Percentiles rank a stretch among this genome's conserved stretches.
phyloP scores from a whole-genome alignment of 129 eudicot species.

The Saposhnikovia divaricata region DNA sequence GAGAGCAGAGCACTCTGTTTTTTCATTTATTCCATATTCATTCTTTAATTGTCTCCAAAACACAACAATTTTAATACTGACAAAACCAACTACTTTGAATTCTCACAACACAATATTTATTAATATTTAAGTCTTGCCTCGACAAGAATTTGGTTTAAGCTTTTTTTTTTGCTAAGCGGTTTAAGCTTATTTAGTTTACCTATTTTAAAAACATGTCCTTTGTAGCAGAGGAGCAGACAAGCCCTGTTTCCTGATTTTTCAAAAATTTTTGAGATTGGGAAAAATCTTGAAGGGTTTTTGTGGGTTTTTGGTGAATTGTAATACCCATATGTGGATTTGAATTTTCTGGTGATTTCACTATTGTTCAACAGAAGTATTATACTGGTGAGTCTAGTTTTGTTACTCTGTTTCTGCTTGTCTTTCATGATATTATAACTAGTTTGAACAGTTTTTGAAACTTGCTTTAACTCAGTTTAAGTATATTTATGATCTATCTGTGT shows the following conservation, averaged over 20 bases:
- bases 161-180: not conserved
- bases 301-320: slow-evolving; percentile 30
- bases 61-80: slow-evolving; percentile 34
- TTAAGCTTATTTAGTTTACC: slow-evolving; percentile 16
- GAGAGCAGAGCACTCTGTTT: slow-evolving; percentile 11
- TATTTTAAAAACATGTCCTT: slow-evolving; percentile 15
- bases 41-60: slow-evolving; percentile 30
- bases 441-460: slow-evolving; percentile 5
- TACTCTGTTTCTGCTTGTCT: not conserved
- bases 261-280: slow-evolving; percentile 5
- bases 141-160: slow-evolving; percentile 26
- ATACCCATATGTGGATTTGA: slow-evolving; percentile 25
- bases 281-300: slow-evolving; percentile 10
- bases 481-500: not conserved
- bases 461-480: not conserved
- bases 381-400: slow-evolving; percentile 25
- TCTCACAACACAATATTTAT: slow-evolving; percentile 22
- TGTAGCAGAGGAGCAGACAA: slow-evolving; percentile 16
- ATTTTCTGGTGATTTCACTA: slow-evolving; percentile 9
- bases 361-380: not conserved
- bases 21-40: slow-evolving; percentile 25
- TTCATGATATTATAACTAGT: slow-evolving; percentile 1
- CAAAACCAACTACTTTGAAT: slow-evolving; percentile 40
- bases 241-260: not conserved
- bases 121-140: slow-evolving; percentile 25